Evolutionary conservation across 2,329 filamentous ascomycete species (phyloP).

Genomic region (Exophiala dermatitidis): DNA sequence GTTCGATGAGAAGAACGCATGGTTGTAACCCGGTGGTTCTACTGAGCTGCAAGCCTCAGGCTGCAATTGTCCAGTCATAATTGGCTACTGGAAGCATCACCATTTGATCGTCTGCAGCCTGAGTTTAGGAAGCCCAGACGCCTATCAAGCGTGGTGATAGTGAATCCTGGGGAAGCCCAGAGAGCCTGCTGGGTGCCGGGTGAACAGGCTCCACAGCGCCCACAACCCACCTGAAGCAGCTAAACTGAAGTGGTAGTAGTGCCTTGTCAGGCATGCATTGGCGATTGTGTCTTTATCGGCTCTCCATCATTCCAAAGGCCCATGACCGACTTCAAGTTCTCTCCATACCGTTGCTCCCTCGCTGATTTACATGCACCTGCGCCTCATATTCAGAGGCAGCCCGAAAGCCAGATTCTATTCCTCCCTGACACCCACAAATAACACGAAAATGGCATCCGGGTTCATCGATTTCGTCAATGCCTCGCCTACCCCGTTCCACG

Average conservation of each 20-base stretch:
- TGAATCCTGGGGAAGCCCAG: not conserved
- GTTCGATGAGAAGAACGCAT: constrained; percentile 15
- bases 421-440: constrained; percentile 29
- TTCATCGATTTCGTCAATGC: constrained; percentile 91
- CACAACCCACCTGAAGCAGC: not conserved
- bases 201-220: not conserved
- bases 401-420: constrained; percentile 13
- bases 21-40: not conserved
- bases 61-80: not conserved
- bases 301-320: not conserved
- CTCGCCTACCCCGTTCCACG: constrained; percentile 93
- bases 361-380: constrained; percentile 15
- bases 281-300: not conserved
- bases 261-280: no score
- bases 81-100: not conserved
- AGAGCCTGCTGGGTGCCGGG: not conserved
- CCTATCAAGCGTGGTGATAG: not conserved
- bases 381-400: constrained; percentile 3
- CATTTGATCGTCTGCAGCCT: no score
- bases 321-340: not conserved
- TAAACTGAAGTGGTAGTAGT: not conserved
- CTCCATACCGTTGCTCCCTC: not conserved
- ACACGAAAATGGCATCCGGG: constrained; percentile 56
- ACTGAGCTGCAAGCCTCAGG: not conserved
- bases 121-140: not conserved